phyloP scores from a whole-genome alignment of 2,329 filamentous ascomycete genomes.

The Lithohypha guttulata region DNA sequence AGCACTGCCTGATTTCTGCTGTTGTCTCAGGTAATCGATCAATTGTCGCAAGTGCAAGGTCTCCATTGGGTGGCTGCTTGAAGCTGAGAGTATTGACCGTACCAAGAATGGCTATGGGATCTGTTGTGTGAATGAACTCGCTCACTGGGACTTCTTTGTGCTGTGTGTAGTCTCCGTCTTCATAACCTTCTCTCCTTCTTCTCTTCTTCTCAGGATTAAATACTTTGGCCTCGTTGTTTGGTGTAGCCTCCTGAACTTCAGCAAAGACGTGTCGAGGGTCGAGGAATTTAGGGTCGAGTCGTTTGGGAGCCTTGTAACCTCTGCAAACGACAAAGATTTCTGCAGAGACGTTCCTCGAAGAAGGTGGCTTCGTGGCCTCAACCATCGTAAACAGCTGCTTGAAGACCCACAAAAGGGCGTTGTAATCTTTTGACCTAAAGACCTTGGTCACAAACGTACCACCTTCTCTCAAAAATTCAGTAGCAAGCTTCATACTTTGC shows the following conservation, averaged over 20 bases:
- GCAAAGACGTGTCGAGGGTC: slow-evolving; percentile 86
- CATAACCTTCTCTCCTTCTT: slow-evolving; percentile 92
- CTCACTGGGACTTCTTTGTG: slow-evolving; percentile 81
- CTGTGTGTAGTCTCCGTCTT: slow-evolving; percentile 87
- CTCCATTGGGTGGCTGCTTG: slow-evolving; percentile 64
- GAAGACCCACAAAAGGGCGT: slow-evolving; percentile 90
- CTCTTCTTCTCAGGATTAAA: slow-evolving; percentile 98
- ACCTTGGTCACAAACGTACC: slow-evolving; percentile 96
- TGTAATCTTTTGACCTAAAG: slow-evolving; percentile 95
- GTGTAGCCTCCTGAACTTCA: slow-evolving; percentile 71
- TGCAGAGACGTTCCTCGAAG: slow-evolving; percentile 87
- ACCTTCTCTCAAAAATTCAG: slow-evolving; percentile 79
- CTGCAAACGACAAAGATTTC: slow-evolving; percentile 98
- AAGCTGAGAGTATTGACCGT: slow-evolving; percentile 77
- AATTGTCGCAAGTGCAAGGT: slow-evolving; percentile 77
- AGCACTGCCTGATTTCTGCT: slow-evolving; percentile 66
- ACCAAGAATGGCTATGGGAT: slow-evolving; percentile 87
- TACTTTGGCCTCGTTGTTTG: slow-evolving; percentile 95
- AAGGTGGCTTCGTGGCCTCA: slow-evolving; percentile 93
- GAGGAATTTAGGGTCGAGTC: slow-evolving; percentile 82
- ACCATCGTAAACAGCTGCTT: slow-evolving; percentile 93
- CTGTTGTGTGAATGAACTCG: slow-evolving; percentile 86
- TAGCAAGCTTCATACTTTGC: slow-evolving; percentile 84
- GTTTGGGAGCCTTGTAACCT: slow-evolving; percentile 90
- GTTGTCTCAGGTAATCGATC: slow-evolving; percentile 81